These are phyloP conservation scores for Stentor coeruleus DNA, from an alignment of 73 alveolate genomes.

Conservation along the genomic window DNA sequence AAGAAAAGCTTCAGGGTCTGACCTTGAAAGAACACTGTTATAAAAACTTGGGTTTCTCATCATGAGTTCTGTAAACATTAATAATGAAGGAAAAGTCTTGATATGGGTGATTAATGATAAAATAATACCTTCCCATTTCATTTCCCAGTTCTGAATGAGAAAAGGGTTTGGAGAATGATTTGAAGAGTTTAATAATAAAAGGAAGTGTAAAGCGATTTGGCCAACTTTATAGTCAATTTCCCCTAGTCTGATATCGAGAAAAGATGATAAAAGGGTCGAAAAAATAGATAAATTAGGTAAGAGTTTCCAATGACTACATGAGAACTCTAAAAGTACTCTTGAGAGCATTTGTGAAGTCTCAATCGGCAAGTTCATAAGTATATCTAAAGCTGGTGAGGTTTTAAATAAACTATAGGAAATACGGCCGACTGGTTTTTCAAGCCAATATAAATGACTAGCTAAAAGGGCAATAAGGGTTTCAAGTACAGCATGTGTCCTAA, in stretches of 20 bases:
- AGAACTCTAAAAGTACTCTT: not conserved
- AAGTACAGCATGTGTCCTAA: not conserved
- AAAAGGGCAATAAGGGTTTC: not conserved
- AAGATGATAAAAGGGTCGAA: not conserved
- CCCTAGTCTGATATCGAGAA: not conserved
- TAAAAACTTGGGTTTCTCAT: not conserved
- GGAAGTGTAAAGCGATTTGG: not conserved
- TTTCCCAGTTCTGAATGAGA: constrained; percentile 8
- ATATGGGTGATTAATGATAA: not conserved
- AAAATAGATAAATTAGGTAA: not conserved
- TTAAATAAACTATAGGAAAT: not conserved
- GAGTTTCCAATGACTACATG: not conserved
- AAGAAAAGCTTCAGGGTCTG: constrained; percentile 18
- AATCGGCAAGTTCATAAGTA: not conserved
- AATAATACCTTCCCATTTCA: not conserved
- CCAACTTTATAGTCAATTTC: not conserved
- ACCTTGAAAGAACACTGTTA: not conserved
- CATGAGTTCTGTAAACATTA: not conserved
- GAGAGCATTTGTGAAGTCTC: not conserved
- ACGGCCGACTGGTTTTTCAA: constrained; percentile 12
- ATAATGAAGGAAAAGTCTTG: not conserved
- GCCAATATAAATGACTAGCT: constrained; percentile 6
- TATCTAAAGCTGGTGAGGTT: constrained; percentile 11
- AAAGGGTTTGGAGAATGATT: not conserved
- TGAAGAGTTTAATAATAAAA: not conserved